These are phyloP conservation scores for Phaseolus lunatus DNA, from an alignment of 306 rosid species.

Conservation along the genomic window DNA sequence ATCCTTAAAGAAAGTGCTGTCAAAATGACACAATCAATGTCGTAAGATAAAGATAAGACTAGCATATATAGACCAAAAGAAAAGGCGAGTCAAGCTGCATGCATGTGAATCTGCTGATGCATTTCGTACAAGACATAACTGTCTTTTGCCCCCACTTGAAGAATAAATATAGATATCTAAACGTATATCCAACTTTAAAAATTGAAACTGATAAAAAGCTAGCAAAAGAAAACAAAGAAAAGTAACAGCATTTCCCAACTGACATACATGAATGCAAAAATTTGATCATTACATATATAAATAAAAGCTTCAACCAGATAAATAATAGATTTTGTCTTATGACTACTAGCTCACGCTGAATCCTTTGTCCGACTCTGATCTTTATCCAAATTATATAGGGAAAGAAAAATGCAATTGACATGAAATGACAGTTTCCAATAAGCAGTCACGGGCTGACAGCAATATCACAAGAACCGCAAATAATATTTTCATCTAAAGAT, in stretches of 20 bases:
- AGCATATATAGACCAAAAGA: conserved; percentile 50
- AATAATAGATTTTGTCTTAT: conserved; percentile 28
- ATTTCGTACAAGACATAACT: conserved; percentile 37
- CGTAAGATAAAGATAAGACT: conserved; percentile 45
- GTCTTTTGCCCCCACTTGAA: conserved; percentile 40
- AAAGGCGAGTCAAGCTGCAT: conserved; percentile 47
- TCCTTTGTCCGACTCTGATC: conserved; percentile 17
- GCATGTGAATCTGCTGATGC: conserved; percentile 51
- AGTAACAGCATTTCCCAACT: conserved; percentile 54
- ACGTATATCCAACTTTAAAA: conserved; percentile 46
- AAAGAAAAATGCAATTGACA: conserved; percentile 22
- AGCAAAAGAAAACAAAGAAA: conserved; percentile 47
- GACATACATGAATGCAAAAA: conserved; percentile 30
- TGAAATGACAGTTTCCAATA: conserved; percentile 35
- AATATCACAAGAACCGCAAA: conserved; percentile 33
- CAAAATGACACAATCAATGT: conserved; percentile 44
- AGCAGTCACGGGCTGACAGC: conserved; percentile 32
- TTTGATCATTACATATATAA: neutral
- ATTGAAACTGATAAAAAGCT: conserved; percentile 39
- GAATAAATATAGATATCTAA: conserved; percentile 43
- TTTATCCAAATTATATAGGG: conserved; percentile 40
- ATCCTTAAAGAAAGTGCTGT: conserved; percentile 90
- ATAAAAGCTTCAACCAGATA: conserved; percentile 41
- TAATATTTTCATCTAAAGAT: conserved; percentile 18
- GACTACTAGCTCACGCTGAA: conserved; percentile 22